phyloP scores from a whole-genome alignment of 306 rosid species.

The Sophora flavescens region DNA sequence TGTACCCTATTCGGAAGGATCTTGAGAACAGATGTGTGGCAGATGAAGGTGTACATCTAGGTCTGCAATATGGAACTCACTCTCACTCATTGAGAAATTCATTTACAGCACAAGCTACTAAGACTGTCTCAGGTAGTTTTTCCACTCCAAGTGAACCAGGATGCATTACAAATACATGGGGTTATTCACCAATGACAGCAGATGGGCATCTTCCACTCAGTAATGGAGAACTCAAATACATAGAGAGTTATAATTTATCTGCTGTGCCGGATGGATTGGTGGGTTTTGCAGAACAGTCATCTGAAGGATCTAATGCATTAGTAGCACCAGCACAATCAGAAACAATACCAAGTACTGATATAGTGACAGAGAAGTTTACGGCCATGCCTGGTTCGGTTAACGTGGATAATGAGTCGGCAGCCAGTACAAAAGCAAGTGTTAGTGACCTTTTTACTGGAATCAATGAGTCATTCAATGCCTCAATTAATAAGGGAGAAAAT shows the following conservation, averaged over 20 bases:
- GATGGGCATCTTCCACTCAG: conserved; percentile 41
- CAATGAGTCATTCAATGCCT: conserved; percentile 58
- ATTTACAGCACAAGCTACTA: conserved; percentile 56
- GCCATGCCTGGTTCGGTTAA: conserved; percentile 47
- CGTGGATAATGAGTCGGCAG: conserved; percentile 51
- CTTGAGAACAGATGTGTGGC: conserved; percentile 52
- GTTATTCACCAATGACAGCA: conserved; percentile 45
- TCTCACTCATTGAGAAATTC: conserved; percentile 54
- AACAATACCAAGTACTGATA: conserved; percentile 50
- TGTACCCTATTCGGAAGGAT: conserved; percentile 68
- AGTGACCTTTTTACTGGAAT: conserved; percentile 56
- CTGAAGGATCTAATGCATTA: conserved; percentile 51
- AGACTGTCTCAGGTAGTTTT: conserved; percentile 45
- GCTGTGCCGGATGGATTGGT: conserved; percentile 49
- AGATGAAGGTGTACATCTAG: conserved; percentile 52
- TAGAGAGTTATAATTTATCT: conserved; percentile 52
- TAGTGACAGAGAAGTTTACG: conserved; percentile 46
- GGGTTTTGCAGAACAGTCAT: conserved; percentile 50
- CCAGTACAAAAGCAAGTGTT: conserved; percentile 58
- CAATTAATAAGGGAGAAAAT: conserved; percentile 66
- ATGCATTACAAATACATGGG: conserved; percentile 47
- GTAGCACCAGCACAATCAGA: conserved; percentile 53
- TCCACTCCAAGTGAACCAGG: conserved; percentile 48
- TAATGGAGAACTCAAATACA: conserved; percentile 52
- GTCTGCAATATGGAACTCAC: conserved; percentile 60